These are phyloP conservation scores for Cryphonectria radicalis DNA, from an alignment of 2,329 filamentous ascomycete species.

Conservation along the genomic window DNA sequence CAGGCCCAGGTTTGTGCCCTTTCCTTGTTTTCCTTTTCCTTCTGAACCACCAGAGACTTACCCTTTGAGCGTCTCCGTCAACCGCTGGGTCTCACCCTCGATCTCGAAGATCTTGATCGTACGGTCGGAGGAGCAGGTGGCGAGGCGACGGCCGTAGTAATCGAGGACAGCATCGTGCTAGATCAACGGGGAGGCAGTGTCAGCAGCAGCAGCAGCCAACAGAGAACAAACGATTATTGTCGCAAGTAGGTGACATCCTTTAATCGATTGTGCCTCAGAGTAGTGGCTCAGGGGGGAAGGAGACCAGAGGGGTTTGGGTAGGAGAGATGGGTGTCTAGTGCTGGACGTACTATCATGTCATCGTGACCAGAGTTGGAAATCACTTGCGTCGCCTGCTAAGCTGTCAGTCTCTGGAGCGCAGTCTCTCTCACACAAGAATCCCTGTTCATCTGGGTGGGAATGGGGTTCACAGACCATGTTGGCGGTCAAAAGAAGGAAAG, in stretches of 20 bases:
- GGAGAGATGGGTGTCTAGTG: slow-evolving; percentile 4
- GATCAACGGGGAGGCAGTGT: slow-evolving; percentile 31
- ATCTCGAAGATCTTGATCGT: slow-evolving; percentile 99
- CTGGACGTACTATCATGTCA: slow-evolving; percentile 94
- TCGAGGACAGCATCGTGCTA: slow-evolving; percentile 98
- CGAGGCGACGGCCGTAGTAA: slow-evolving; percentile 95
- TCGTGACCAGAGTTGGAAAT: slow-evolving; percentile 90
- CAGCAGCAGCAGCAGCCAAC: neutral
- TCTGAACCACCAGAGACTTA: slow-evolving; percentile 47
- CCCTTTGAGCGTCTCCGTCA: slow-evolving; percentile 95
- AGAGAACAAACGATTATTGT: slow-evolving; percentile 26
- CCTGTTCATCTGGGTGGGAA: slow-evolving; percentile 8
- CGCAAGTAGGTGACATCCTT: slow-evolving; percentile 17
- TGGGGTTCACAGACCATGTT: slow-evolving; percentile 28
- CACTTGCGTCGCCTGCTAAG: slow-evolving; percentile 62
- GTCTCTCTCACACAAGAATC: slow-evolving; percentile 12
- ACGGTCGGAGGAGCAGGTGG: slow-evolving; percentile 96
- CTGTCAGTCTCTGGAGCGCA: slow-evolving; percentile 12
- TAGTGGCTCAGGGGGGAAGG: neutral
- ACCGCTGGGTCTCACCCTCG: slow-evolving; percentile 85
- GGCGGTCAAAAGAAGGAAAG: slow-evolving; percentile 14
- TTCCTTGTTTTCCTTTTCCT: neutral
- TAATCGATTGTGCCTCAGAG: slow-evolving; percentile 18
- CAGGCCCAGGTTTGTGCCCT: neutral
- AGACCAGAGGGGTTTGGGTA: no score